A percentile compares a stretch with the other conserved stretches of the same genome.
These are phyloP conservation scores for Solanum sejunctum DNA, from an alignment of 257 asterid genomes.

Conservation along the genomic window DNA sequence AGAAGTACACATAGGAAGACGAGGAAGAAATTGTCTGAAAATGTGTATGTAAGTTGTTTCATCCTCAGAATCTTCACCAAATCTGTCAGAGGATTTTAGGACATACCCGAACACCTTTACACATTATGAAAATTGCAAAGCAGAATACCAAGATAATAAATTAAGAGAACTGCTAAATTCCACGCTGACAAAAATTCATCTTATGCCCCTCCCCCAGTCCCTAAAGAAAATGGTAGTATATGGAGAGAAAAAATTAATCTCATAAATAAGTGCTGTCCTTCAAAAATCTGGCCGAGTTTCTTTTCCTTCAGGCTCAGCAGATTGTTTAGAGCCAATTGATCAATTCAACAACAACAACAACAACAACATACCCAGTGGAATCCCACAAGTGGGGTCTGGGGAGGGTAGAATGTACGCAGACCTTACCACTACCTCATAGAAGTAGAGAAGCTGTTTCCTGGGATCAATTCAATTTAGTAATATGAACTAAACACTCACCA, in stretches of 20 bases:
- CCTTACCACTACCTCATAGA: too few species aligned
- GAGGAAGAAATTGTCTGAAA: neutral
- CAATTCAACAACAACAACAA: neutral
- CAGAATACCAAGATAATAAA: neutral
- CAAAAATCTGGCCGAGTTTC: neutral
- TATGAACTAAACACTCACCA: slow-evolving; percentile 19
- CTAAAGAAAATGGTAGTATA: neutral
- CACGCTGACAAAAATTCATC: neutral
- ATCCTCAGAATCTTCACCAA: neutral
- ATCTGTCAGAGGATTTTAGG: neutral
- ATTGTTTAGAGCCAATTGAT: neutral
- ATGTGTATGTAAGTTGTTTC: neutral
- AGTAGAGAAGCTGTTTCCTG: too few species aligned
- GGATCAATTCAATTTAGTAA: neutral
- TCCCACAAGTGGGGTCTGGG: too few species aligned
- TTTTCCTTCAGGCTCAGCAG: neutral
- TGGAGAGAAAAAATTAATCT: neutral
- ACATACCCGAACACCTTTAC: neutral
- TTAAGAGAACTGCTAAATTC: neutral
- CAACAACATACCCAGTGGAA: too few species aligned
- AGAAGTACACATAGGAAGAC: neutral
- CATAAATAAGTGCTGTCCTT: neutral
- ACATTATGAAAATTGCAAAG: neutral
- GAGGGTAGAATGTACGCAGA: too few species aligned
- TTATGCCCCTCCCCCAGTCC: neutral